These are phyloP conservation scores for Kwoniella dendrophila DNA, from an alignment of 768 basidiomycete genomes.

Conservation along the genomic window DNA sequence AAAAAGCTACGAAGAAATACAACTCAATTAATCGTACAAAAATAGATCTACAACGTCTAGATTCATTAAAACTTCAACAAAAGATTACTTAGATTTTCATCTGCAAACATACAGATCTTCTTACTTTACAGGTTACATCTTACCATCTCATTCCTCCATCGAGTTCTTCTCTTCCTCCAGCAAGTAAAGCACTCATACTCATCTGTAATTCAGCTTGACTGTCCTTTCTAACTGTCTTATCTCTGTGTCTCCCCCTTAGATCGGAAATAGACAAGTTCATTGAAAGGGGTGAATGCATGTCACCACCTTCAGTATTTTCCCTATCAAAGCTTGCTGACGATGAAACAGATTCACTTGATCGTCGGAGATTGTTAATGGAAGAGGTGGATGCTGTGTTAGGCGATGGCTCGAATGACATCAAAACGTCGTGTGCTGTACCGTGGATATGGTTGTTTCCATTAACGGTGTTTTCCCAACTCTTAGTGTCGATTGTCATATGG, in stretches of 20 bases:
- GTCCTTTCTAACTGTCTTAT: slow-evolving; percentile 23
- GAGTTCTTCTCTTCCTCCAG: slow-evolving; percentile 28
- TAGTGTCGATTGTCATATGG: slow-evolving; percentile 9
- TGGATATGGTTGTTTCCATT: slow-evolving; percentile 11
- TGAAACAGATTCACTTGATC: slow-evolving; percentile 29
- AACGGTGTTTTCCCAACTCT: slow-evolving; percentile 3
- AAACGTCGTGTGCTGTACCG: slow-evolving; percentile 9
- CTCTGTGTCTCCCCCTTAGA: slow-evolving; percentile 21
- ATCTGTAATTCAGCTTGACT: slow-evolving; percentile 31
- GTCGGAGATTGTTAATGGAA: slow-evolving; percentile 15
- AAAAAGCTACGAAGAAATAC: neutral
- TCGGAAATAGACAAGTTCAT: slow-evolving; percentile 17
- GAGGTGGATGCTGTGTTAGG: slow-evolving; percentile 23
- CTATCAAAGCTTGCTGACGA: slow-evolving; percentile 14
- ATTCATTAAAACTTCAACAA: no score
- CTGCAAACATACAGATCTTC: neutral
- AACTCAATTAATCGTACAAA: neutral
- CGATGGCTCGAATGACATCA: slow-evolving; percentile 34
- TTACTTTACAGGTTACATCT: neutral
- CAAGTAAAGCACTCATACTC: slow-evolving; percentile 34
- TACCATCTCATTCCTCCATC: slow-evolving; percentile 40
- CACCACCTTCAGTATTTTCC: slow-evolving; percentile 6
- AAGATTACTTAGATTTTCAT: no score
- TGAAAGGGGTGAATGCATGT: slow-evolving; percentile 10
- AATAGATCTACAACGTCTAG: no score